Conservation (phyloP, 139 green algal species). For the Chlamydomonas urium region DNA sequence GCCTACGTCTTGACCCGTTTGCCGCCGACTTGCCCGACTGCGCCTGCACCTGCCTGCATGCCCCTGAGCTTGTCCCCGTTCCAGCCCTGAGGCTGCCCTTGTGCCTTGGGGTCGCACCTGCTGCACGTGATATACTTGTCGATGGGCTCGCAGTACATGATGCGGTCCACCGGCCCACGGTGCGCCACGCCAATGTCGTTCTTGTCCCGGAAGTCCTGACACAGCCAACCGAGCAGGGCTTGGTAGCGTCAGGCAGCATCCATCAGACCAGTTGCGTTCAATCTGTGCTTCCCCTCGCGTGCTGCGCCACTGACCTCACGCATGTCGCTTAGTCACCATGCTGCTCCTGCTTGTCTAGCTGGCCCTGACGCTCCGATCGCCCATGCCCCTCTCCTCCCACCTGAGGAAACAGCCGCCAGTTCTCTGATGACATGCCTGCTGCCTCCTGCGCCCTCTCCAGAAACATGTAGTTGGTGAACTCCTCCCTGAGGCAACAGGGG, state of each 20-base stretch:
- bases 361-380: too few relatives aligned
- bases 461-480: conserved; percentile 88
- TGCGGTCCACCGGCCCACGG: conserved; percentile 34
- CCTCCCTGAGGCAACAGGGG: conserved; percentile 71
- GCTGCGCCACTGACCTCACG: too few relatives aligned
- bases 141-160: conserved; percentile 46
- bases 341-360: too few relatives aligned
- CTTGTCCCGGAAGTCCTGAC: conserved; percentile 38
- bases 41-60: too few relatives aligned
- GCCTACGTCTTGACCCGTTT: too few relatives aligned
- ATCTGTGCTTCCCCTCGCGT: too few relatives aligned
- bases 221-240: too few relatives aligned
- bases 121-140: conserved; percentile 75
- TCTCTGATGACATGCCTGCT: conserved; percentile 43
- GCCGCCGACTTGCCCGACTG: too few relatives aligned
- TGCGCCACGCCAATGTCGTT: conserved; percentile 32
- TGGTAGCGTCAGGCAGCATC: neutral
- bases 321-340: too few relatives aligned
- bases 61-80: too few relatives aligned
- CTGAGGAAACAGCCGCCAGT: conserved; percentile 68
- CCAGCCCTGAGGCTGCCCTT: too few relatives aligned
- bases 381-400: conserved; percentile 4
- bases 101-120: too few relatives aligned
- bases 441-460: conserved; percentile 59
- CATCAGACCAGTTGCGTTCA: neutral